Conservation (phyloP, 73 alveolate species). For the Paramecium caudatum region DNA sequence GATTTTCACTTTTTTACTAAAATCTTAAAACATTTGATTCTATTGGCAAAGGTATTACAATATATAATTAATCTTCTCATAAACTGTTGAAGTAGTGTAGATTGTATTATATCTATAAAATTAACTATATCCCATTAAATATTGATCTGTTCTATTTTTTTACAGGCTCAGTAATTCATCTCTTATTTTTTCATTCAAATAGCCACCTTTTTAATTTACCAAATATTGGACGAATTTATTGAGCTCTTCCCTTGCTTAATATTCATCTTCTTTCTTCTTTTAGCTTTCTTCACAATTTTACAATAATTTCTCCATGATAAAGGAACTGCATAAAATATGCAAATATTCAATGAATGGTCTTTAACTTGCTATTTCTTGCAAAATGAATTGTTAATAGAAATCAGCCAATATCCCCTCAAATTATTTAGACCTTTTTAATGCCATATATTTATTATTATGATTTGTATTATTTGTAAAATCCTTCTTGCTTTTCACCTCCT, state of each 20-base stretch:
- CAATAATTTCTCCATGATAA: constrained; percentile 1
- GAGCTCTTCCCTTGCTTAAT: neutral
- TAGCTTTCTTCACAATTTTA: neutral
- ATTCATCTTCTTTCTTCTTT: neutral
- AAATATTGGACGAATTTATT: neutral
- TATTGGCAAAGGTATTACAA: neutral
- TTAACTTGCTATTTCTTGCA: constrained; percentile 5
- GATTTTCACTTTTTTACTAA: neutral
- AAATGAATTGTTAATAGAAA: constrained; percentile 4
- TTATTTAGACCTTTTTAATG: too few relatives aligned
- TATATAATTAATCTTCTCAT: neutral
- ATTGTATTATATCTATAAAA: neutral
- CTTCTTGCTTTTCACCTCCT: too few relatives aligned
- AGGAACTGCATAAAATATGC: constrained; percentile 42
- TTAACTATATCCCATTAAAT: neutral
- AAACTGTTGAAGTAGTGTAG: neutral
- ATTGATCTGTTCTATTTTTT: neutral
- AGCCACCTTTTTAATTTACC: constrained; percentile 20
- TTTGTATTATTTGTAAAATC: too few relatives aligned
- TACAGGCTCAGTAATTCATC: constrained; percentile 14
- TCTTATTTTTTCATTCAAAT: neutral
- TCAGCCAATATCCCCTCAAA: constrained; percentile 40
- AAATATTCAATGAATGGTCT: constrained; percentile 22
- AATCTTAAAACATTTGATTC: neutral
- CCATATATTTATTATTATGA: too few relatives aligned